A percentile compares a stretch with the other conserved stretches of the same genome.
Conservation (phyloP, 441 rosid genomes). For the Geranium incanum region DNA sequence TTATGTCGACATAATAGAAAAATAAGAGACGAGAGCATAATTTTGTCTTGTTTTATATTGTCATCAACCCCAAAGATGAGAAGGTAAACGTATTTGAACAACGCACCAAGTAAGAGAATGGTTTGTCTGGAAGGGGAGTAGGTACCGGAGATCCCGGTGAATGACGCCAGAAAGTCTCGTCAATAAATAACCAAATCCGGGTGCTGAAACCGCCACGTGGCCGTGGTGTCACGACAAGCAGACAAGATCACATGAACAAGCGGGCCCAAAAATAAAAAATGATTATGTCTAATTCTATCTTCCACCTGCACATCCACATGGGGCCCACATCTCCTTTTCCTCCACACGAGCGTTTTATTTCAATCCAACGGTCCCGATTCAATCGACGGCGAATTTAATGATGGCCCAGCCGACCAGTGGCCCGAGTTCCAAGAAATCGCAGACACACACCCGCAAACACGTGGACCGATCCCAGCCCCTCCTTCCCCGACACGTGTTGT, state of each 20-base stretch:
- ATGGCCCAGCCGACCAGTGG: conserved; percentile 19
- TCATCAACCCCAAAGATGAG: too few relatives aligned
- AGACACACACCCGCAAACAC: conserved; percentile 23
- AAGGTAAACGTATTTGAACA: too few relatives aligned
- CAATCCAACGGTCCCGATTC: background rate
- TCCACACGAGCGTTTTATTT: background rate
- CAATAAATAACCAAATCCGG: background rate
- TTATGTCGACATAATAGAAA: too few relatives aligned
- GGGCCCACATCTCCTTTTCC: conserved; percentile 16
- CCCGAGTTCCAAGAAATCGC: conserved; percentile 21
- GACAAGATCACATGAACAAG: conserved; percentile 2
- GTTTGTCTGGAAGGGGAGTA: too few relatives aligned
- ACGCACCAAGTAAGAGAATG: too few relatives aligned
- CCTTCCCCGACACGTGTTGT: conserved; percentile 22
- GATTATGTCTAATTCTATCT: background rate
- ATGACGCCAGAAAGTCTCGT: background rate
- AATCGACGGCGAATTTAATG: background rate
- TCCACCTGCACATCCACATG: conserved; percentile 7
- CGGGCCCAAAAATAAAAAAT: background rate
- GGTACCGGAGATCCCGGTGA: background rate
- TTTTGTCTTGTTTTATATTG: too few relatives aligned
- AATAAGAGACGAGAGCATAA: too few relatives aligned
- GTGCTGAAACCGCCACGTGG: conserved; percentile 1
- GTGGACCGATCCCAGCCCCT: conserved; percentile 33
- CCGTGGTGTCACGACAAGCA: background rate